phyloP scores from a whole-genome alignment of 2,329 filamentous ascomycete genomes.

The Chaetoscypha palmicola region DNA sequence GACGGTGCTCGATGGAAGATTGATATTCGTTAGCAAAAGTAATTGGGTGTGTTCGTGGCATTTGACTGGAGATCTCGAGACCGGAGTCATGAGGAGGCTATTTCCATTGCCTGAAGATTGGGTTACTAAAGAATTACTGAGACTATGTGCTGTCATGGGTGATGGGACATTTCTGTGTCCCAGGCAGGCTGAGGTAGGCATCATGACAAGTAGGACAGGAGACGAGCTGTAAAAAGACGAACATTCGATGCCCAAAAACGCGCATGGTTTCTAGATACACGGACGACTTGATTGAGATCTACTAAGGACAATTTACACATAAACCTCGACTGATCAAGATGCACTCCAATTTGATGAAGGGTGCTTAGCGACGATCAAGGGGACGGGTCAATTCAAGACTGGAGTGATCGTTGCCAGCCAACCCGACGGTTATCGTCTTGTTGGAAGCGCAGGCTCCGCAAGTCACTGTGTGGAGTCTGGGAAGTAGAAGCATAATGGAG shows the following conservation, averaged over 20 bases:
- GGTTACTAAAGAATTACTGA: background rate
- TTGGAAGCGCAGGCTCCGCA: no score
- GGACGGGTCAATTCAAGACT: no score
- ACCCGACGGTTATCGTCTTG: no score
- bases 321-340: background rate
- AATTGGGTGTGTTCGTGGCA: background rate
- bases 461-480: no score
- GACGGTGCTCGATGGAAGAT: background rate
- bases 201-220: background rate
- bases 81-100: background rate
- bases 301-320: background rate
- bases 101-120: conserved; percentile 7
- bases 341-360: no score
- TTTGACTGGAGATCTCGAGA: background rate
- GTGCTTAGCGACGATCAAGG: no score
- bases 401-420: no score
- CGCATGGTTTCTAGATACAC: background rate
- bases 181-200: conserved; percentile 3
- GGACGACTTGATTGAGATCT: background rate
- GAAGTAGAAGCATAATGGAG: no score
- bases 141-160: background rate
- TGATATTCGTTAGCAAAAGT: background rate
- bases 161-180: conserved; percentile 4
- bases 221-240: no score
- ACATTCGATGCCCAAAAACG: background rate